Base-by-base conservation (phyloP, 1,284 basidiomycete genomes). In the Marasmius sp. region DNA sequence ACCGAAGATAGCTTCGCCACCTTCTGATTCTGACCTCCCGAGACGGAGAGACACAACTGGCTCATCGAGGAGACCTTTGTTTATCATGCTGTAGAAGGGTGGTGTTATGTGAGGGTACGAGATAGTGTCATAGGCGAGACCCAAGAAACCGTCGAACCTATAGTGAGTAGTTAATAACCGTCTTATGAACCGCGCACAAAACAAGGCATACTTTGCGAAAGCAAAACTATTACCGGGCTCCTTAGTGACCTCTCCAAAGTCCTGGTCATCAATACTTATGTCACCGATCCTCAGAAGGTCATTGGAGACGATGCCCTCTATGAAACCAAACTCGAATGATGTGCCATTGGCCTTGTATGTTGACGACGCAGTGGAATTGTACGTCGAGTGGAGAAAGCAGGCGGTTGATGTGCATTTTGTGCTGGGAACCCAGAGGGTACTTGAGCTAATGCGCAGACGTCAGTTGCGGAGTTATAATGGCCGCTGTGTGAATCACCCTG, bases 141-240 rank as follows among this genome's bases (percentile, higher is more conserved):
- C 97, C 39, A 98, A 82, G 69, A 98, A 98, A 66, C 96, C 97
- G 75, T 98, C 96, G 71, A 95, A 95, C 79, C 93, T 95, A 27
- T 27, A 33, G 20, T 61, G 34, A 51, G 60, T 5, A 61, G 47
- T 58, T 49, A 58, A 10, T 47, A 5, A 36, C 18, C 38, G 52
- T 33, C 36, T 64, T 33, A 18, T 45, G 47, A 11, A 47, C 9
- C 12, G 39, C 18, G 41, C 41, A 22, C 59, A 58, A 38, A 43
- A 49, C 11, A 33, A 10, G 48, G 82, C 88, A 73, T 74, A 95
- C 89, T 93, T 94, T 75, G 94, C 97, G 70, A 97, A 97, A 27
- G 97, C 97, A 75, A 99, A 99, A 7, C 96, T 91, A 64, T 99
- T 88, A 63, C 97, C 97, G 51, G 97, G 97, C 75, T 99, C 97